These are phyloP conservation scores for Ophiostoma quercus DNA, from an alignment of 2,329 filamentous ascomycete species.

Conservation along the genomic window DNA sequence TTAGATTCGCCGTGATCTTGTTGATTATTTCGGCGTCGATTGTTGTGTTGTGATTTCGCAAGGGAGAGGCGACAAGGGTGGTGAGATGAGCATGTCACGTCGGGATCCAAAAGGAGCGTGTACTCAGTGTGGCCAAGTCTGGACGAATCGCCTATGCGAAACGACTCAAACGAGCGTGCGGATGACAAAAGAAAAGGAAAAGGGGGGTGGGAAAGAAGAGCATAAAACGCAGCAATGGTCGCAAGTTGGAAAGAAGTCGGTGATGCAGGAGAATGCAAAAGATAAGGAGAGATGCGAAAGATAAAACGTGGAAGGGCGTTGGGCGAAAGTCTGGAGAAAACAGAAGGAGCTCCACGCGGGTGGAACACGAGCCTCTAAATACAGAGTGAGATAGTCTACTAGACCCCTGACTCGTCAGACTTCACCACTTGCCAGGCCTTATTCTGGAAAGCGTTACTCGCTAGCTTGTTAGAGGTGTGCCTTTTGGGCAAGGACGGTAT, in stretches of 20 bases:
- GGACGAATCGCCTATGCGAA: not conserved
- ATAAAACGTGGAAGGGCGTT: slow-evolving; percentile 7
- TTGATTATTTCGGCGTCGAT: slow-evolving; percentile 10
- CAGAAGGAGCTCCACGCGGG: slow-evolving; percentile 1
- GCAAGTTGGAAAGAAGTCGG: not conserved
- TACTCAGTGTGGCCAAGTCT: not conserved
- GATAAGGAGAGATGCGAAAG: not conserved
- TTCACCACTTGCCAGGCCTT: not conserved
- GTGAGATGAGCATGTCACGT: slow-evolving; percentile 15
- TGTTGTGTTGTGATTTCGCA: slow-evolving; percentile 11
- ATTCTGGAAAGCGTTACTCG: not conserved
- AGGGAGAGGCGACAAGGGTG: slow-evolving; percentile 16
- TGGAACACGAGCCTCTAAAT: not conserved
- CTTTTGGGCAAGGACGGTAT: not conserved
- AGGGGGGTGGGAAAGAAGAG: not conserved
- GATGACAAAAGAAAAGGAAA: not conserved
- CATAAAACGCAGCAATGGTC: not conserved
- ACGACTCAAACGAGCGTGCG: not conserved
- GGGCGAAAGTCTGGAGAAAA: slow-evolving; percentile 13
- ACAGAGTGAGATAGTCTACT: too few species aligned
- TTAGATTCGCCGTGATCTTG: not conserved
- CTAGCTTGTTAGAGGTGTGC: not conserved
- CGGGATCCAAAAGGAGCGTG: not conserved
- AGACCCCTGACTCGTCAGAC: not conserved
- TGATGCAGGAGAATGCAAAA: slow-evolving; percentile 10